These are phyloP conservation scores for Dothistroma septosporum DNA, from an alignment of 2,329 filamentous ascomycete species.

Conservation along the genomic window DNA sequence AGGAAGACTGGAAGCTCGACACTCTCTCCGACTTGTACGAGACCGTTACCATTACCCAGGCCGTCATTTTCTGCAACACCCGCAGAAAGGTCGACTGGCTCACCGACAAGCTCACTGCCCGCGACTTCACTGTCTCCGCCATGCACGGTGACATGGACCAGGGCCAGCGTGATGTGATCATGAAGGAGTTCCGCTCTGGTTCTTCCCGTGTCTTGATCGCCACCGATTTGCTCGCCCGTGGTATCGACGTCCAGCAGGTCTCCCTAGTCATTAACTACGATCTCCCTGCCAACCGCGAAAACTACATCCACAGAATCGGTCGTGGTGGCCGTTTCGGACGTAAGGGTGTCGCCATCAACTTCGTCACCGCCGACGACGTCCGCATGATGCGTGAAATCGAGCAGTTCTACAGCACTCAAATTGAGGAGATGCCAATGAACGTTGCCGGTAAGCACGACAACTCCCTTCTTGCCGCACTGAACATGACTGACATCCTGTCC, in stretches of 20 bases:
- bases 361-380: constrained; percentile 97
- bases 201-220: constrained; percentile 98
- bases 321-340: constrained; percentile 99
- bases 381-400: constrained; percentile 99
- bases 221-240: constrained; percentile 95
- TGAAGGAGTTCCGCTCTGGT: constrained; percentile 99
- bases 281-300: constrained; percentile 96
- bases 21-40: constrained; percentile 98
- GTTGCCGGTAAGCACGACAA: constrained; percentile 55
- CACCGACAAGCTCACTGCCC: constrained; percentile 96
- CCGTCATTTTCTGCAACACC: constrained; percentile 99
- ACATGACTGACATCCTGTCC: constrained; percentile 37
- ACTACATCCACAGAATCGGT: constrained; percentile 99
- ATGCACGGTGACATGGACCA: constrained; percentile 99
- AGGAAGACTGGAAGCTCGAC: constrained; percentile 99
- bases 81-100: constrained; percentile 99
- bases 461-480: neutral
- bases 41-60: constrained; percentile 98
- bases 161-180: constrained; percentile 95
- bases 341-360: constrained; percentile 99
- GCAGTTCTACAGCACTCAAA: constrained; percentile 99
- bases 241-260: constrained; percentile 99
- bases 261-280: constrained; percentile 99
- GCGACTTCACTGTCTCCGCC: constrained; percentile 96
- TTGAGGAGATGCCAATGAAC: constrained; percentile 99